Base-by-base conservation (phyloP, 2,329 filamentous ascomycete species). In the Neofusicoccum umdonicola region DNA sequence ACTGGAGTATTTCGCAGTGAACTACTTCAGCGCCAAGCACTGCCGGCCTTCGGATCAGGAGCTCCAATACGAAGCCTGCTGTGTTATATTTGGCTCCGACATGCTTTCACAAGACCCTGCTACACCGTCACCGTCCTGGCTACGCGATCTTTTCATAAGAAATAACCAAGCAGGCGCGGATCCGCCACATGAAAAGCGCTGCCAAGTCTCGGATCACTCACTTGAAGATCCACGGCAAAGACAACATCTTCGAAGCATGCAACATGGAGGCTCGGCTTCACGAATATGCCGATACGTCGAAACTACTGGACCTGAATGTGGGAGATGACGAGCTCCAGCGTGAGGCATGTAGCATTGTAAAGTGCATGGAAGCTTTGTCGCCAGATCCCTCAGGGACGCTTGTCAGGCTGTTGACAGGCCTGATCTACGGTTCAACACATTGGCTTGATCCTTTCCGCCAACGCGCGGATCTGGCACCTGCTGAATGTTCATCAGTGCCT, bases 81-180 rank as follows among this genome's bases (percentile, higher is more conserved):
- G 71, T 17, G 69, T 73, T 22, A 69, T 73, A n/a, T 72, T 71
- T 41, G 69, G 70, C 11, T 68, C 69, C 0, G 71, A 72, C n/a
- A 65, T 66, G 0, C 51, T 63, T 4, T 66, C 66, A 3, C 42
- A 47, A 17, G 52, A 54, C 19, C 44, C n/a, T 4, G 44, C 44
- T 0, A 19, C 15, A 22, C 44, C 50, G 47, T 13, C 41, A 67
- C 44, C 65, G 1, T 72, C 71, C 7, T 72, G 70, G 71, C 63
- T 72, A 7, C 67, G 71, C 3, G 71, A 72, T 48, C 51, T 72
- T 27, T 66, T 72, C 44, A 71, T 72, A 66, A n/a, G 67, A 68
- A 19, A 54, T 71, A 3, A 64, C 66, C 11, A 65, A 66, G 8
- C 54, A 66, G 61, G 71, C 71, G 1, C 69, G 68, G 27, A 71